These are phyloP conservation scores for Lentinula lateritia DNA, from an alignment of 768 basidiomycete species.

Conservation along the genomic window DNA sequence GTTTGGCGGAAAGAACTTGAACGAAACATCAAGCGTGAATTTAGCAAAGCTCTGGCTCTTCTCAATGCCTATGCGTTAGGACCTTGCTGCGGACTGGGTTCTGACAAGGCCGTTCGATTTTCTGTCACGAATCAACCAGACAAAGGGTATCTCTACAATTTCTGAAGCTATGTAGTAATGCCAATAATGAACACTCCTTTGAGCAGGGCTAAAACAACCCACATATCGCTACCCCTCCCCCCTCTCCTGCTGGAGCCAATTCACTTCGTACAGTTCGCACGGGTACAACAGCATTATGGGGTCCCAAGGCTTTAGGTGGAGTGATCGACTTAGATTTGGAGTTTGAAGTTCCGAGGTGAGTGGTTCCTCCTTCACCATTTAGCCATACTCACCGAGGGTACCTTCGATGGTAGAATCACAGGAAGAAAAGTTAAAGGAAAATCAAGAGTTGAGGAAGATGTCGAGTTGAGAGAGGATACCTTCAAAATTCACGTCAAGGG, in stretches of 20 bases:
- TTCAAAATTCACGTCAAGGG: conserved; percentile 61
- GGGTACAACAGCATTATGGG: conserved; percentile 77
- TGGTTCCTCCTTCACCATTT: neutral
- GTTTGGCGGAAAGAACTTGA: conserved; percentile 91
- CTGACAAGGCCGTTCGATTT: conserved; percentile 60
- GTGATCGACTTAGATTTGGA: conserved; percentile 67
- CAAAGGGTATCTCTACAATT: conserved; percentile 54
- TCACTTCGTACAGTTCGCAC: conserved; percentile 39
- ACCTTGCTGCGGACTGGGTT: conserved; percentile 47
- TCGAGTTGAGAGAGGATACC: conserved; percentile 12
- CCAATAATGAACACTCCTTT: neutral
- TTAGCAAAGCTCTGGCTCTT: conserved; percentile 75
- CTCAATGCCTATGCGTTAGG: conserved; percentile 88
- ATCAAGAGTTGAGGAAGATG: conserved; percentile 3
- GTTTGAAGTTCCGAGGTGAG: conserved; percentile 44
- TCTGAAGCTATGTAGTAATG: neutral
- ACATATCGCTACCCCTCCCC: conserved; percentile 6
- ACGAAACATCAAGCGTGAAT: conserved; percentile 85
- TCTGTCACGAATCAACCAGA: conserved; percentile 63
- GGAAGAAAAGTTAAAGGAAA: neutral
- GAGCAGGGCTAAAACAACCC: neutral
- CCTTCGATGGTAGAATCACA: neutral
- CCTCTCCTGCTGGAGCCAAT: neutral
- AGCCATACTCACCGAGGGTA: neutral
- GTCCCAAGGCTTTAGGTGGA: conserved; percentile 71